Conservation (phyloP, 768 basidiomycete genomes). For the Boletellus ananiceps region DNA sequence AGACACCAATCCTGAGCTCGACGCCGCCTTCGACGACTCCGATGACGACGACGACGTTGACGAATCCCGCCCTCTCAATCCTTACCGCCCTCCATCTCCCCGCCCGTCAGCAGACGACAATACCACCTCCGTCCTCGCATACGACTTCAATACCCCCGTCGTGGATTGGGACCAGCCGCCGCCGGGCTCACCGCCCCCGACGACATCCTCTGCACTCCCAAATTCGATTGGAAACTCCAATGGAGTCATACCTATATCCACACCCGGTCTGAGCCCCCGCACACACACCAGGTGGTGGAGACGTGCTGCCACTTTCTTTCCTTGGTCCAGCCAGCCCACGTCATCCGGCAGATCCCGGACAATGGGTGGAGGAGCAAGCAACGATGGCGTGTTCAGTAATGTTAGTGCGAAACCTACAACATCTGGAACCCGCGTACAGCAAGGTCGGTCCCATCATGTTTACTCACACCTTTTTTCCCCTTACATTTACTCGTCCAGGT, state of each 20-base stretch:
- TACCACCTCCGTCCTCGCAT: slow-evolving; percentile 38
- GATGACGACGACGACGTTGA: slow-evolving; percentile 58
- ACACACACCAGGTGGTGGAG: slow-evolving; percentile 46
- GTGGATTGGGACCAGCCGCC: slow-evolving; percentile 75
- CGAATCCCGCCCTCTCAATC: slow-evolving; percentile 50
- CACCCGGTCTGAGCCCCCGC: slow-evolving; percentile 24
- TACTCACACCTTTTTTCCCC: neutral
- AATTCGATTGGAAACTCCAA: slow-evolving; percentile 74
- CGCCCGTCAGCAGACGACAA: slow-evolving; percentile 13
- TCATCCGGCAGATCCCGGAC: slow-evolving; percentile 30
- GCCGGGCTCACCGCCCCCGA: slow-evolving; percentile 74
- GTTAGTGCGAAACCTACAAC: slow-evolving; percentile 80
- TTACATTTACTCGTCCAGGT: slow-evolving; percentile 37
- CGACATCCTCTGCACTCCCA: slow-evolving; percentile 59
- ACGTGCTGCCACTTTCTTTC: slow-evolving; percentile 53
- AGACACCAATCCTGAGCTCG: slow-evolving; percentile 59
- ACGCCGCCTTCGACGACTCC: slow-evolving; percentile 81
- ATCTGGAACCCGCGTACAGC: slow-evolving; percentile 51
- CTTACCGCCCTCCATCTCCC: slow-evolving; percentile 29
- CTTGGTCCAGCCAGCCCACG: slow-evolving; percentile 40
- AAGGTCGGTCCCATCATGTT: slow-evolving; percentile 36
- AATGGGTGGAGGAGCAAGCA: slow-evolving; percentile 63
- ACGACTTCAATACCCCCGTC: slow-evolving; percentile 71
- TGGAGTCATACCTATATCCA: slow-evolving; percentile 54
- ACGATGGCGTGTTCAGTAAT: slow-evolving; percentile 94